Evolutionary conservation across 192 early-diverging fungal genomes (phyloP), one percentile per base, ranked within the genome.

Genomic region (Allomyces macrogynus): DNA sequence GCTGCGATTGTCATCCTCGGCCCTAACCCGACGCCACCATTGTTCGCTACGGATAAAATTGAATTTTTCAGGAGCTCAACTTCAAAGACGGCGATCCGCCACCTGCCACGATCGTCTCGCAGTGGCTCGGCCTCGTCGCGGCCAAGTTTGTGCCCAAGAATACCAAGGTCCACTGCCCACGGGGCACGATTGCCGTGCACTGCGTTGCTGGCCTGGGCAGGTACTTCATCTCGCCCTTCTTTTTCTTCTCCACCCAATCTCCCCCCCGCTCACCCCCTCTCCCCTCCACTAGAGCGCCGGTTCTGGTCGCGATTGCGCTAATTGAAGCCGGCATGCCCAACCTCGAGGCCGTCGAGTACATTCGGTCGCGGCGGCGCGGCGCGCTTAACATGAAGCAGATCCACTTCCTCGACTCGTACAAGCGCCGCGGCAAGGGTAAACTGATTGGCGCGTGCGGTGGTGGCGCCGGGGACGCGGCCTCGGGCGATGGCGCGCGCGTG

Each of bases 141-240:
- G 62, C 9, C 22, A 63, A 20, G 32, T 61, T 60, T 63, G 16
- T 43, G 66, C 43, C 23, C 42, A 63, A 32, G 65, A 26, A 9
- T 7, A 24, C 40, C 63, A 63, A 24, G 61, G 69, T 25, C 61
- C 23, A 60, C 24, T 23, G 26, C 18, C 68, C 62, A 18, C 49
- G 42, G n/a, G 12, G 62, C 62, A 43, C 24, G n/a, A 11, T 54
- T 70, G 86, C 83, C 10, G 81, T 82, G 54, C 88, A 90, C 67
- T 90, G 88, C 72, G 86, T 90, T 10, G 88, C 88, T 32, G 88
- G 88, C 7, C 74, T 90, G 22, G 88, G 88, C 69, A 75, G 83
- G 83, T 85, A 71, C 67, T 27, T 54, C 25, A 20, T 40, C 7
- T 57, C 49, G 49, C 1, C 20, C 22, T 16, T 24, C 62, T 42